phyloP scores from a whole-genome alignment of 192 early-diverging fungal genomes.

The Podila epigama region DNA sequence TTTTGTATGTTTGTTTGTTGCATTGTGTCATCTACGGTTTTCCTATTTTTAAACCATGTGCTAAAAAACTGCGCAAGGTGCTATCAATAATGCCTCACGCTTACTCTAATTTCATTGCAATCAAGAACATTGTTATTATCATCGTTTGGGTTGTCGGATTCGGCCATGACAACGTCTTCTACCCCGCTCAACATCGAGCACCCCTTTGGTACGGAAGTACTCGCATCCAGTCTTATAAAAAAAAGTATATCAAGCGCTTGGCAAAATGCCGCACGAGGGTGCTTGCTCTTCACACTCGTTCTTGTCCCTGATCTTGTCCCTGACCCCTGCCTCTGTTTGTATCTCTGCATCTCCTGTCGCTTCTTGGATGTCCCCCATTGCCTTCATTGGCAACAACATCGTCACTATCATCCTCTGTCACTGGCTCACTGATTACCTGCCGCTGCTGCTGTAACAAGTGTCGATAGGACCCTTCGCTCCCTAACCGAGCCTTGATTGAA shows the following conservation, averaged over 20 bases:
- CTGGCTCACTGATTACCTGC: too few species aligned
- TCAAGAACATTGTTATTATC: slow-evolving; percentile 45
- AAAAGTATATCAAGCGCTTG: slow-evolving; percentile 33
- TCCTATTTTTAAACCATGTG: too few species aligned
- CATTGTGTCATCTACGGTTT: too few species aligned
- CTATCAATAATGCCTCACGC: too few species aligned
- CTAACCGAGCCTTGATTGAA: slow-evolving; percentile 15
- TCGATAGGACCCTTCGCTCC: too few species aligned
- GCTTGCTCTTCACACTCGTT: background rate
- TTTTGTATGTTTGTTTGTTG: too few species aligned
- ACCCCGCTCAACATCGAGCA: slow-evolving; percentile 55
- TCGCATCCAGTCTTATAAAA: slow-evolving; percentile 52
- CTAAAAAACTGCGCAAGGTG: too few species aligned
- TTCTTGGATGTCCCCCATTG: slow-evolving; percentile 25
- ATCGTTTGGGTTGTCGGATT: slow-evolving; percentile 50
- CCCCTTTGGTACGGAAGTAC: slow-evolving; percentile 57
- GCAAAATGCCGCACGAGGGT: slow-evolving; percentile 41
- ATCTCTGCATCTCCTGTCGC: background rate
- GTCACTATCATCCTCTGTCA: background rate
- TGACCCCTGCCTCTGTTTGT: background rate
- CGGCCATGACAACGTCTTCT: slow-evolving; percentile 43
- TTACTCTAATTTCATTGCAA: slow-evolving; percentile 30
- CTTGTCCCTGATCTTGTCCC: background rate
- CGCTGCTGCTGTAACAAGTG: too few species aligned
- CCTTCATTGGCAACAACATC: slow-evolving; percentile 9